phyloP scores from a whole-genome alignment of 768 basidiomycete species.

The Xerocomellus amylosporus region DNA sequence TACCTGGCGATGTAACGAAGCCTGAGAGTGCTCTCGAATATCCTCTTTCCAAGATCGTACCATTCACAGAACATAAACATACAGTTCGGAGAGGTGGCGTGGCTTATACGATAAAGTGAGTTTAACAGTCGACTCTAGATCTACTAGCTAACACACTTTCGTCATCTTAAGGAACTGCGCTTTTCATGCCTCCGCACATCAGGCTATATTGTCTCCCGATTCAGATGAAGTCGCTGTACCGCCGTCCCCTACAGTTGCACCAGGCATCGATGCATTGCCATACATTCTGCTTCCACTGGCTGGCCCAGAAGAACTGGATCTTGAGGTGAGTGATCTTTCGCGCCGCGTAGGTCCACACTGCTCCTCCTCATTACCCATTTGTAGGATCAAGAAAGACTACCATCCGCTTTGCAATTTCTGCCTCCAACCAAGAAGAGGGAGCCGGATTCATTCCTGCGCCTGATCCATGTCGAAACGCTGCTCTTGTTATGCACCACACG shows the following conservation, averaged over 20 bases:
- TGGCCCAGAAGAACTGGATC: constrained; percentile 91
- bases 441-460: constrained; percentile 66
- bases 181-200: constrained; percentile 67
- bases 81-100: constrained; percentile 85
- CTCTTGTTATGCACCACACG: constrained; percentile 85
- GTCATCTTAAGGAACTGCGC: constrained; percentile 63
- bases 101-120: constrained; percentile 82
- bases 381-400: constrained; percentile 87
- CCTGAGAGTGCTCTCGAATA: constrained; percentile 58
- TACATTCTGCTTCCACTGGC: constrained; percentile 88
- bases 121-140: constrained; percentile 1
- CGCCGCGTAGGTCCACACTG: not conserved
- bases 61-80: constrained; percentile 89
- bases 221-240: constrained; percentile 51
- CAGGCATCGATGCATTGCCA: constrained; percentile 82
- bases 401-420: constrained; percentile 81
- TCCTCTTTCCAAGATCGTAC: constrained; percentile 75
- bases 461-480: constrained; percentile 86
- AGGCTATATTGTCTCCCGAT: constrained; percentile 69
- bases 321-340: constrained; percentile 66
- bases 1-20: constrained; percentile 47
- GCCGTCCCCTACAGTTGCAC: constrained; percentile 54
- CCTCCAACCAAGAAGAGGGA: constrained; percentile 84
- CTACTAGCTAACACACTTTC: constrained; percentile 7
- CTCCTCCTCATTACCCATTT: not conserved